Base-by-base conservation (phyloP, 345 rosid species). In the Salix caprea region DNA sequence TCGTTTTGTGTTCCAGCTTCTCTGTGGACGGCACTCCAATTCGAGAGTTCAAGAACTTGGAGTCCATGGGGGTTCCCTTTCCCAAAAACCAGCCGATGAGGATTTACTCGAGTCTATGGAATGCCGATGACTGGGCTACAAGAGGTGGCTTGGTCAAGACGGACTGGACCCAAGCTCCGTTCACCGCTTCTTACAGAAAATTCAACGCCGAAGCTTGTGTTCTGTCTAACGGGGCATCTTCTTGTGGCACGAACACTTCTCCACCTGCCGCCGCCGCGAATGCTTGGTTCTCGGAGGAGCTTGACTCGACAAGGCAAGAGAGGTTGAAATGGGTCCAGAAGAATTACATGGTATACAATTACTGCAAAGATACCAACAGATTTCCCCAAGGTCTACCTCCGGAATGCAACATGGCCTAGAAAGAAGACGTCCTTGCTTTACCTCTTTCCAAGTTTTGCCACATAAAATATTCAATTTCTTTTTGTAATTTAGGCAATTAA, bases 1-100 rank as follows among this genome's bases (percentile, higher is more conserved):
- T 0, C 4, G 21, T 37, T 18, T 6, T 52, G 1, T 14, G 2
- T 13, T 44, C 0, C 28, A 87, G 94, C 11, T 84, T 90, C 82
- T 86, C 66, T 1, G 96, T 88, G 18, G 95, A 90, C 32, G 90
- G 90, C 21, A 87, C 72, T 19, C 91, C 95, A 21, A 86, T 92
- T 15, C 87, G 97, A 72, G 94, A 88, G 79, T 92, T 89, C 90
- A 87, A 90, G 86, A 92, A 92, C 87, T 66, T 86, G 44, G 94
- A 90, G 54, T 84, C 89, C 1, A 78, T 66, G 0, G 92, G 96
- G 0, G 87, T 91, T 26, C 84, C 89, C 0, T 90, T 79, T 83
- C 93, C 91, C 0, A 92, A 83, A 75, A 84, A 64, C 68, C 90
- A 89, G 69, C 82, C 91, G 2, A 92, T 89, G 93, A 89, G 87